Base-by-base conservation (phyloP, 768 basidiomycete genomes). In the Phlebiopsis flavidoalba region DNA sequence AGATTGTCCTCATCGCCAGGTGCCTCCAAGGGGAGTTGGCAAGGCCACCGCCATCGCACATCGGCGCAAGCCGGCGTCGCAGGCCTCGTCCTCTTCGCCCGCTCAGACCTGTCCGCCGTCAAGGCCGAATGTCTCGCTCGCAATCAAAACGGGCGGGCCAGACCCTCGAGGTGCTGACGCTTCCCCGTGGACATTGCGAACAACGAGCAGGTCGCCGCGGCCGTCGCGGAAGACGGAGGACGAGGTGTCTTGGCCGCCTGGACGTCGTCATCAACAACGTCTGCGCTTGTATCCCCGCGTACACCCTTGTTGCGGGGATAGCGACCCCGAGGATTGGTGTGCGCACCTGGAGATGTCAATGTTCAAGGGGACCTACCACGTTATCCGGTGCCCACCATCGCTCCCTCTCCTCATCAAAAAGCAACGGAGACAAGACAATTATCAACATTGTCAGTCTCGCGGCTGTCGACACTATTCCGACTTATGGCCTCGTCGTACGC, bases 1-100 rank as follows among this genome's bases (percentile, higher is more conserved):
- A 69, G 60, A 66, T 71, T 22, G 72, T 71, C 24, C 58, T 72
- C 61, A 57, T 68, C 48, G 67, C 68, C 12, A n/a, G 71, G 71
- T 11, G 66, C 66, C 8, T 69, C 66, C 7, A 54, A 53, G 8
- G 72, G n/a, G 73, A 24, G 70, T 73, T n/a, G 71, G 73, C 15
- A 31, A 54, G 15, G 70, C 65, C 24, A 64, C 64, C 1, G 70
- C 71, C 6, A 40, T 65, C 6, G 61, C 64, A n/a, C 7, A 70
- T 67, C n/a, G 35, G 71, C 69, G 21, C 62, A 64, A 0, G 67
- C 70, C 1, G 72, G 72, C 10, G 72, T 71, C 3, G 62, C 60
- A 10, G 58, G 49, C 2, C 14, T 70, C 15, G 66, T 67, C 19
- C 62, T 72, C 6, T 60, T 65, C 36, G 63, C 69, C 0, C 67